Conservation (phyloP, 805 yeast genomes). For the Ogataea ganodermae region DNA sequence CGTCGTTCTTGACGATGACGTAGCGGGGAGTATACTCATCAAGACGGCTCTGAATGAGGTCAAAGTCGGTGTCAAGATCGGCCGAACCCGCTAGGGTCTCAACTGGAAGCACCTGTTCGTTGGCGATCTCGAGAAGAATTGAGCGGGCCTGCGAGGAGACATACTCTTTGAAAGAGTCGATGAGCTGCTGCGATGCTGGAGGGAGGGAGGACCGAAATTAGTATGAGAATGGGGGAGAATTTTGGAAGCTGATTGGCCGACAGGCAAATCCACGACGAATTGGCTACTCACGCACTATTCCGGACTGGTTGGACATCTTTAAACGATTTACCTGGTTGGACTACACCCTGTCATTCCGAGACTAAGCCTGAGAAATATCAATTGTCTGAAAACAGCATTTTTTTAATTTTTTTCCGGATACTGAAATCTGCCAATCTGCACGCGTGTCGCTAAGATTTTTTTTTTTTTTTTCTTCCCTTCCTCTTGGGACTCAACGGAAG, state of each 20-base stretch:
- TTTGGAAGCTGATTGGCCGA: not conserved
- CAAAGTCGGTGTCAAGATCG: constrained; percentile 39
- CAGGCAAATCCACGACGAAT: not conserved
- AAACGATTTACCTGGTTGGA: not conserved
- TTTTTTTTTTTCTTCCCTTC: constrained; percentile 1
- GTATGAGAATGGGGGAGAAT: not conserved
- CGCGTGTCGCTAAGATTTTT: not conserved
- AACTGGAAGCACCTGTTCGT: constrained; percentile 37
- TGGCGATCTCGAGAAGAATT: constrained; percentile 30
- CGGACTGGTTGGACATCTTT: constrained; percentile 66
- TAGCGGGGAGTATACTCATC: constrained; percentile 49
- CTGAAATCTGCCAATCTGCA: not conserved
- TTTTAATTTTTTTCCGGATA: not conserved
- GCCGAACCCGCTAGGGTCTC: constrained; percentile 34
- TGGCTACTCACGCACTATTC: constrained; percentile 45
- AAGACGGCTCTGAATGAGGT: constrained; percentile 34
- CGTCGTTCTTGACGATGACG: constrained; percentile 45
- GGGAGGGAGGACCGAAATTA: not conserved
- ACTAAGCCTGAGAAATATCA: no score
- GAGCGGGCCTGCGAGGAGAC: constrained; percentile 35
- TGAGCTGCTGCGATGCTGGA: constrained; percentile 46
- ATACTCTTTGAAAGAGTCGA: constrained; percentile 46
- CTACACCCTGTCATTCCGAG: not conserved
- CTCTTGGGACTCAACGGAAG: constrained; percentile 15
- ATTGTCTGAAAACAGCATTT: no score